Percentiles rank a stretch among this genome's conserved stretches.
These are phyloP conservation scores for Trichoderma sp. DNA, from an alignment of 2,329 filamentous ascomycete genomes.

Conservation along the genomic window DNA sequence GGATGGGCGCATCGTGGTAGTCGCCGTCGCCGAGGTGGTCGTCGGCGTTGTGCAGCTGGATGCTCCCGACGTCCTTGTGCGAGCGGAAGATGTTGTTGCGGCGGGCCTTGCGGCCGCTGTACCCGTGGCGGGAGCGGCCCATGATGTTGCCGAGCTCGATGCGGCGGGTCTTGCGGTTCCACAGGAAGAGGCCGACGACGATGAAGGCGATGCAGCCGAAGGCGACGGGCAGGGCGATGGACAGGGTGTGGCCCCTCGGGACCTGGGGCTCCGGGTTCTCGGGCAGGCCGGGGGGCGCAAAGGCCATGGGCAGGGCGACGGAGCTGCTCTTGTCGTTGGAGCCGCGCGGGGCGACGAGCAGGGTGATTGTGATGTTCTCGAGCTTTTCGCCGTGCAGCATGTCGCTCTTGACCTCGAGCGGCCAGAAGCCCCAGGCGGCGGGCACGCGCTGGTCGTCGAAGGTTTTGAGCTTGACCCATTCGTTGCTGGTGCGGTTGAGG, in stretches of 20 bases:
- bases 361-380: constrained; percentile 49
- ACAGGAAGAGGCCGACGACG: constrained; percentile 55
- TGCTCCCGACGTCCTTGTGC: constrained; percentile 33
- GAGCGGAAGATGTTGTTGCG: constrained; percentile 37
- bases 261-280: constrained; percentile 34
- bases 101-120: constrained; percentile 38
- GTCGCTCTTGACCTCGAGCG: constrained; percentile 39
- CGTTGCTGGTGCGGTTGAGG: constrained; percentile 37
- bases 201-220: constrained; percentile 47
- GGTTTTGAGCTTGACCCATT: constrained; percentile 38
- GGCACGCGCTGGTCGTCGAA: constrained; percentile 33
- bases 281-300: constrained; percentile 35
- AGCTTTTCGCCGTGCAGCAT: constrained; percentile 37
- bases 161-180: constrained; percentile 49
- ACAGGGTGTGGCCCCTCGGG: constrained; percentile 41
- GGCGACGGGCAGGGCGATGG: constrained; percentile 52
- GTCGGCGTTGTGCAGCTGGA: constrained; percentile 38
- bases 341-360: constrained; percentile 39
- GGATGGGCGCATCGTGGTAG: constrained; percentile 25
- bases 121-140: constrained; percentile 44
- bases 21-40: constrained; percentile 22
- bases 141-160: constrained; percentile 53
- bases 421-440: constrained; percentile 47
- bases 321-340: constrained; percentile 39
- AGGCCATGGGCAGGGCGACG: constrained; percentile 40